Base-by-base conservation (phyloP, 768 basidiomycete species). In the Ramaria sp. region DNA sequence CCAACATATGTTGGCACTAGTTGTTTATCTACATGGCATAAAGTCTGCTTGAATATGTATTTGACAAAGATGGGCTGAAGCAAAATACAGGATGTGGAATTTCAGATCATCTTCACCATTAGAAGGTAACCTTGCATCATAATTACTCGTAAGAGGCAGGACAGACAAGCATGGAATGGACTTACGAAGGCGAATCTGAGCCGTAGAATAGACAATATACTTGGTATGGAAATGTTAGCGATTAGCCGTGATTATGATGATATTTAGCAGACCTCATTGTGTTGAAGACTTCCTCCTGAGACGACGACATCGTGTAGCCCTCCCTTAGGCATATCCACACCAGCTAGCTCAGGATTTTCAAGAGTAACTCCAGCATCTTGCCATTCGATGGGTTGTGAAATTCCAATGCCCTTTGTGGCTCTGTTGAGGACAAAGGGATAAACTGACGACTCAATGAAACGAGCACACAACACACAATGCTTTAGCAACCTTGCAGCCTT, bases 241-340 rank as follows among this genome's bases (percentile, higher is more conserved):
- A 34, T 13, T 9, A 34, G 13, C 32, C 9, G 8, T 34, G 32
- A 9, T 13, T 34, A 34, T 34, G 3, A 34, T 34, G 24, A 15
- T 47, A 25, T n/a, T 27, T 25, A 47, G 58, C 70, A 34, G 42
- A 81, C 80, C 71, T 81, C 79, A 59, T 80, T 80, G 65, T 81
- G 80, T 58, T 75, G 72, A 34, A 81, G 61, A 56, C 61, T 67
- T 8, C 57, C 62, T 24, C 63, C 62, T 5, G 62, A 58, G 7
- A 61, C 59, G 36, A 54, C 50, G 4, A 73, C 64, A 39, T 71
- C 63, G 52, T 67, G 55, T 5, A 69, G 69, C 10, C 66, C 66
- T 7, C 79, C 78, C 50, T 78, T 75, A n/a, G 81, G 81, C 81
- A 83, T 82, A 36, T 71, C 64, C 55, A 76, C 78, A 16, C 80